Evolutionary conservation across 192 early-diverging fungal genomes (phyloP).

Genomic region (Coemansia reversa): DNA sequence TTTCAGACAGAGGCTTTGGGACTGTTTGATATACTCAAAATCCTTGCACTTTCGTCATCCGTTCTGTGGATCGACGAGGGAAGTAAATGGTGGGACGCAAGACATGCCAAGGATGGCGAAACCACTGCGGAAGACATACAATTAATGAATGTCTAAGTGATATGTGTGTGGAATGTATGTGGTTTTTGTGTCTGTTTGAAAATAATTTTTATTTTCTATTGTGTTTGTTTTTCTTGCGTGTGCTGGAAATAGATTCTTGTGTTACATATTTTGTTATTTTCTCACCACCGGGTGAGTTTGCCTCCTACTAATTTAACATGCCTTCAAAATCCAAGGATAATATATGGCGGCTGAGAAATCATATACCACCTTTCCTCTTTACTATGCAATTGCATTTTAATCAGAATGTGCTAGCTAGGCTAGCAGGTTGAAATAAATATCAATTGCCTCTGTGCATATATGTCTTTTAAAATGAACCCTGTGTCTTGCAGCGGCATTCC

Average conservation of each 20-base stretch:
- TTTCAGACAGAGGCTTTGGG: constrained; percentile 90
- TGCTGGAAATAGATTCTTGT: neutral
- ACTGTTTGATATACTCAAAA: constrained; percentile 69
- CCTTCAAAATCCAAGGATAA: neutral
- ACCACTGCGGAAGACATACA: constrained; percentile 47
- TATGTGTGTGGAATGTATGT: neutral
- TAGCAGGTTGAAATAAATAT: neutral
- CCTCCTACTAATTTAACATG: neutral
- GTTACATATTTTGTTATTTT: neutral
- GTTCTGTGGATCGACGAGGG: constrained; percentile 87
- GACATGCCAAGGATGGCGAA: constrained; percentile 11
- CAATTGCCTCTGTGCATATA: neutral
- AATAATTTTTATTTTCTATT: constrained; percentile 2
- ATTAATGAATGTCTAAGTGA: constrained; percentile 36
- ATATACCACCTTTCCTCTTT: neutral
- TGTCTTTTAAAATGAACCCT: too few relatives aligned
- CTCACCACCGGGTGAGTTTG: neutral
- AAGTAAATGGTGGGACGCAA: constrained; percentile 64
- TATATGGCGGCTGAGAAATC: neutral
- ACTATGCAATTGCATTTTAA: neutral
- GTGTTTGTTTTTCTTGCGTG: constrained; percentile 4
- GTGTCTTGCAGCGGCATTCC: neutral
- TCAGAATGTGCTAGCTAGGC: neutral
- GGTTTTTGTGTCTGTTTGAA: neutral
- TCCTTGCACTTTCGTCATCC: constrained; percentile 66